Percentiles rank a stretch among this genome's conserved stretches.
These are phyloP conservation scores for Calonectria crousiana DNA, from an alignment of 2,329 filamentous ascomycete genomes.

Conservation along the genomic window DNA sequence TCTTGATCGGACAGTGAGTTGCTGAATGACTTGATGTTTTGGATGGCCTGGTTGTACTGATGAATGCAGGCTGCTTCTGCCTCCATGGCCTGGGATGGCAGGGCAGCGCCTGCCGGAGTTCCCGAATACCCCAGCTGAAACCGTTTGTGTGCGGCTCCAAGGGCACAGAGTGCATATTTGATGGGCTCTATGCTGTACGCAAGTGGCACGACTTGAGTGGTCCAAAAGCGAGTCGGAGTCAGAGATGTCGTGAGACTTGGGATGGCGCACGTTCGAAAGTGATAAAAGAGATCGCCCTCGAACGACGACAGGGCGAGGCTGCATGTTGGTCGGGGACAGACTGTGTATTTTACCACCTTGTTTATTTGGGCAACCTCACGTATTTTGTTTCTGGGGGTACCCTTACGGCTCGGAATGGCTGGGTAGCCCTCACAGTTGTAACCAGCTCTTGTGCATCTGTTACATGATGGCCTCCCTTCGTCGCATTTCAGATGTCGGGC, in stretches of 20 bases:
- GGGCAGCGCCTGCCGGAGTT: no score
- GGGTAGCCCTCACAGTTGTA: conserved; percentile 41
- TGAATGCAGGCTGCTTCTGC: neutral
- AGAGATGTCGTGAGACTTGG: neutral
- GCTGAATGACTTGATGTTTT: neutral
- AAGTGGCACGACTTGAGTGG: neutral
- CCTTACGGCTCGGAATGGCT: neutral
- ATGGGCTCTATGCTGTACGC: neutral
- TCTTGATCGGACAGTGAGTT: neutral
- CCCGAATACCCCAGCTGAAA: neutral
- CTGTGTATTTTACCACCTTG: no score
- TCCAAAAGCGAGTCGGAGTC: neutral
- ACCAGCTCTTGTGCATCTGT: conserved; percentile 29
- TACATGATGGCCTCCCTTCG: conserved; percentile 41
- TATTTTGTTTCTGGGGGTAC: neutral
- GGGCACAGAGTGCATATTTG: neutral
- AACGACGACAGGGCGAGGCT: neutral
- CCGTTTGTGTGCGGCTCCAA: neutral
- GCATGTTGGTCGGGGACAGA: neutral
- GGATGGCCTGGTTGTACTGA: neutral
- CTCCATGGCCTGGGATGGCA: neutral
- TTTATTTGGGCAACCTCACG: neutral
- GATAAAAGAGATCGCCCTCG: neutral
- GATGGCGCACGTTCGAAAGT: neutral
- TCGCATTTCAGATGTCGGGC: conserved; percentile 44